These are phyloP conservation scores for Hyphopichia burtonii DNA, from an alignment of 1,139 yeast genomes.

Conservation along the genomic window DNA sequence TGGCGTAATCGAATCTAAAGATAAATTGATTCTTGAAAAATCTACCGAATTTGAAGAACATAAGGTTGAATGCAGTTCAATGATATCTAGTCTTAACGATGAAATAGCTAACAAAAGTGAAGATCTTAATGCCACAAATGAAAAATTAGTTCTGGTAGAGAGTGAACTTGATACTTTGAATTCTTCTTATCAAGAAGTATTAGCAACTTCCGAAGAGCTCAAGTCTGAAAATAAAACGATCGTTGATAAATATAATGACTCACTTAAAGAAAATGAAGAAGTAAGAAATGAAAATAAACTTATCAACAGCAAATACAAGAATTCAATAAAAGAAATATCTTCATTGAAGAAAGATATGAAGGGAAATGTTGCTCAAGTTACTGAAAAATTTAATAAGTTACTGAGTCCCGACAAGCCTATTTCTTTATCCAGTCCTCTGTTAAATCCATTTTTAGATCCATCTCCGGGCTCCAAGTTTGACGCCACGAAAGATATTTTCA, in stretches of 20 bases:
- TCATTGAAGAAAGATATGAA: neutral
- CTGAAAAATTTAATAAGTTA: constrained; percentile 1
- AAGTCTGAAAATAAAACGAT: neutral
- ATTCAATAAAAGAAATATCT: neutral
- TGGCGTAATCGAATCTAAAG: neutral
- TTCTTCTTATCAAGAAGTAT: neutral
- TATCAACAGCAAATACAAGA: neutral
- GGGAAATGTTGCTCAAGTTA: neutral
- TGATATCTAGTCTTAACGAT: neutral
- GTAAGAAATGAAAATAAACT: neutral
- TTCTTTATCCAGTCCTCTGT: neutral
- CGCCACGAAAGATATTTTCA: neutral
- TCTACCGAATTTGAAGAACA: neutral
- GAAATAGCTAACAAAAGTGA: neutral
- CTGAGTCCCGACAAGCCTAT: neutral
- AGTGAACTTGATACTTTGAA: neutral
- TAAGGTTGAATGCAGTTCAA: neutral
- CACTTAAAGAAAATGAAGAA: neutral
- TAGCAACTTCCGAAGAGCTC: neutral
- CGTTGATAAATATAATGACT: neutral
- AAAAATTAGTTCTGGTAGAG: neutral
- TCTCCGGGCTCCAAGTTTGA: neutral
- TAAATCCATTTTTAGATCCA: neutral
- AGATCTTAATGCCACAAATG: neutral
- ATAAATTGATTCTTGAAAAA: neutral